Conservation (phyloP, 2,329 filamentous ascomycete genomes). For the Hirsutella rhossiliensis region DNA sequence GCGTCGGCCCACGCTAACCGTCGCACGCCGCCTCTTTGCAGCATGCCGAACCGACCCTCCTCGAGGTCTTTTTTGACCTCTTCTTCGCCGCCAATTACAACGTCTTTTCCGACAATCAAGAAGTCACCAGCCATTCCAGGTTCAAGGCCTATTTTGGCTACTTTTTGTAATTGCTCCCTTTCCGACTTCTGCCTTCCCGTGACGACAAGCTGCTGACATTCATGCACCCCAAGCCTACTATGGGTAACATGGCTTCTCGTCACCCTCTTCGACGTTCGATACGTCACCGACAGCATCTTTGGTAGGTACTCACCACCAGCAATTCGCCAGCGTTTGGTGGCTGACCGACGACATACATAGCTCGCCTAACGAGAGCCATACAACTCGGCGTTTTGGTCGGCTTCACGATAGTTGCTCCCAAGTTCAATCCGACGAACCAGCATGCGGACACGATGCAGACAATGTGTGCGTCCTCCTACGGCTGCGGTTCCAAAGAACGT, state of each 20-base stretch:
- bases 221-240: neutral
- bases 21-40: slow-evolving; percentile 1
- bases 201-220: neutral
- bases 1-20: neutral
- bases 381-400: slow-evolving; percentile 1
- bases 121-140: slow-evolving; percentile 17
- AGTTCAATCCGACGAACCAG: neutral
- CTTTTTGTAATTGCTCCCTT: neutral
- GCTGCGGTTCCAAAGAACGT: neutral
- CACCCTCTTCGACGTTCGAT: neutral
- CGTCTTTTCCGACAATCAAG: slow-evolving; percentile 33
- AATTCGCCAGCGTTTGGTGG: neutral
- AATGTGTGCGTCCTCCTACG: neutral
- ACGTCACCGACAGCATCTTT: slow-evolving; percentile 2
- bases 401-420: slow-evolving; percentile 1
- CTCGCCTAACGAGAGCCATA: slow-evolving; percentile 1
- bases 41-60: slow-evolving; percentile 22
- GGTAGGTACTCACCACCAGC: neutral
- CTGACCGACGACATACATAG: neutral
- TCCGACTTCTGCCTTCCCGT: no score
- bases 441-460: neutral
- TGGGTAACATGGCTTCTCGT: slow-evolving; percentile 2
- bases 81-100: slow-evolving; percentile 48
- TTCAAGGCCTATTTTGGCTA: slow-evolving; percentile 22
- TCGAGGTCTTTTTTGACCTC: slow-evolving; percentile 26